Evolutionary conservation across 73 alveolate species (phyloP).

Genomic region (Paramecium sonneborni): DNA sequence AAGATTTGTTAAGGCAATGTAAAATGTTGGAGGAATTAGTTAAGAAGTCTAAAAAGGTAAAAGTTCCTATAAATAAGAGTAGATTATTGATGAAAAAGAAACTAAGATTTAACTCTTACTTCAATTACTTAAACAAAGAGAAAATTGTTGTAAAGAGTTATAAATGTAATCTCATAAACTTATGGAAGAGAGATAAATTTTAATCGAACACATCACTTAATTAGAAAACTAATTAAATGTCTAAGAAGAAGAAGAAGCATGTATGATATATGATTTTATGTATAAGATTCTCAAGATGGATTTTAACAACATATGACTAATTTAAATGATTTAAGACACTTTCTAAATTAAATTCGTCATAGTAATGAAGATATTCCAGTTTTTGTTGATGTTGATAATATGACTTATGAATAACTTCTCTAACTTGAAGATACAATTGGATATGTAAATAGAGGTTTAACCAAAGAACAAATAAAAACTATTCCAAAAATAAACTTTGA

Average conservation of each 20-base stretch:
- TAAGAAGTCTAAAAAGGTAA: constrained; percentile 20
- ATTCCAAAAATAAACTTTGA: constrained; percentile 17
- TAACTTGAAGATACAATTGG: constrained; percentile 46
- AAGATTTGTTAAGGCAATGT: not conserved
- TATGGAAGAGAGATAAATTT: constrained; percentile 36
- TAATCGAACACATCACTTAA: constrained; percentile 21
- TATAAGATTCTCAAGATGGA: not conserved
- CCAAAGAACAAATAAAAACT: constrained; percentile 2
- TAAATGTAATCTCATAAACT: constrained; percentile 15
- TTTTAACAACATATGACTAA: constrained; percentile 41
- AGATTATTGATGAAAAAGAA: constrained; percentile 21
- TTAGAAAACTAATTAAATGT: not conserved
- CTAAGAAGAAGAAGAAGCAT: constrained; percentile 27
- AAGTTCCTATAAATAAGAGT: not conserved
- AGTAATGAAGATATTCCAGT: constrained; percentile 57
- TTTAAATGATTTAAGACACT: constrained; percentile 44
- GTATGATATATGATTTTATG: not conserved
- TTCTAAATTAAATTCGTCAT: constrained; percentile 13
- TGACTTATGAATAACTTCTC: constrained; percentile 23
- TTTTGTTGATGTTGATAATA: constrained; percentile 22
- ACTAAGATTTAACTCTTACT: constrained; percentile 17
- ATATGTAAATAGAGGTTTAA: constrained; percentile 36
- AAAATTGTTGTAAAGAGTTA: not conserved
- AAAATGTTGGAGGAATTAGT: constrained; percentile 14
- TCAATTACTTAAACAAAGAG: constrained; percentile 2